Percentiles rank a stretch among this genome's conserved stretches.
phyloP scores from a whole-genome alignment of 2,329 filamentous ascomycete species.

The Trichoderma sp. region DNA sequence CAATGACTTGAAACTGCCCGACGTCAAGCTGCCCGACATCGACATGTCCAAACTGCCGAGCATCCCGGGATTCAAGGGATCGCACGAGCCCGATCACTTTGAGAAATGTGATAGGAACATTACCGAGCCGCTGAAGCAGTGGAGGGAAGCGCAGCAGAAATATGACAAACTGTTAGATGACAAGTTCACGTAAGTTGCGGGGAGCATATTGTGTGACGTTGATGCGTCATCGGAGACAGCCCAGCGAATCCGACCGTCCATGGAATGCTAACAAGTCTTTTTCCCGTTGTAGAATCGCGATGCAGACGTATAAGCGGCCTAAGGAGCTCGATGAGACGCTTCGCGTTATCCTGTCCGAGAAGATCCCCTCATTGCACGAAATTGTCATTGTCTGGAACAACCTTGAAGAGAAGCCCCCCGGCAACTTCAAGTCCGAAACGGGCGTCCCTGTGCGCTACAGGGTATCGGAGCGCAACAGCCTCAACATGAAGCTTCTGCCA shows the following conservation, averaged over 20 bases:
- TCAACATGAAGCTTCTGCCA: conserved; percentile 29
- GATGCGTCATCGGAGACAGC: not conserved
- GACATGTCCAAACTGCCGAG: conserved; percentile 12
- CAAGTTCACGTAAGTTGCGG: conserved; percentile 28
- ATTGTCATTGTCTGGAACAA: conserved; percentile 32
- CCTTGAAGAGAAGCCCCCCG: conserved; percentile 25
- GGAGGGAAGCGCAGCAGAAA: conserved; percentile 26
- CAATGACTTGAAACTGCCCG: conserved; percentile 1
- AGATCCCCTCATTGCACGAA: conserved; percentile 29
- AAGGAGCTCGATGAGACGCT: conserved; percentile 28
- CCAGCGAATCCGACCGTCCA: not conserved
- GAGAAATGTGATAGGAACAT: conserved; percentile 15
- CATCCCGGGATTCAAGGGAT: not conserved
- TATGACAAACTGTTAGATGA: conserved; percentile 39
- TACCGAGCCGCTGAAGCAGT: conserved; percentile 10
- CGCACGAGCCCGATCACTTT: not conserved
- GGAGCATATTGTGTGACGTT: not conserved
- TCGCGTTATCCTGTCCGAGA: conserved; percentile 21
- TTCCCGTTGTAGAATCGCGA: conserved; percentile 23
- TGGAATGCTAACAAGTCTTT: not conserved
- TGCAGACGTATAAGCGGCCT: conserved; percentile 28
- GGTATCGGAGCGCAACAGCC: conserved; percentile 24
- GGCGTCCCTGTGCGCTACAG: conserved; percentile 29
- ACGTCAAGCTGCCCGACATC: conserved; percentile 16
- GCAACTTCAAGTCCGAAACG: conserved; percentile 22